Percentiles rank a stretch among this genome's conserved stretches.
These are phyloP conservation scores for Sphenostylis stenocarpa DNA, from an alignment of 306 rosid species.

Conservation along the genomic window DNA sequence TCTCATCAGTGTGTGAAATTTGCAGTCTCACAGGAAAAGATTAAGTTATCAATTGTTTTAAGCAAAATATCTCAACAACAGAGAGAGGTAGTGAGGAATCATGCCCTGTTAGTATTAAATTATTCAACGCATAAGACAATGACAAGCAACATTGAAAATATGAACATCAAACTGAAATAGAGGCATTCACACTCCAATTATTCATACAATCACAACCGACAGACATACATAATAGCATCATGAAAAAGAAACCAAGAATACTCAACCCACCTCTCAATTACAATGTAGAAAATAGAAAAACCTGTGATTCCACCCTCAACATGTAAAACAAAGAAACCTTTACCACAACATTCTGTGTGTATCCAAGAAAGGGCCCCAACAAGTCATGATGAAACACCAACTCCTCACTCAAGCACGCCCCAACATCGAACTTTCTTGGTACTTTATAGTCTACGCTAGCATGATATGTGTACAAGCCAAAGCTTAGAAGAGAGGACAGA, in stretches of 20 bases:
- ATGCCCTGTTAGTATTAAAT: not conserved
- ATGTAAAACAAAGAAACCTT: conserved; percentile 64
- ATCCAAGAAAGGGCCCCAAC: conserved; percentile 44
- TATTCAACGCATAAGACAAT: not conserved
- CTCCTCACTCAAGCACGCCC: conserved; percentile 47
- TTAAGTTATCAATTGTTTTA: not conserved
- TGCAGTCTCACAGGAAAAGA: not conserved
- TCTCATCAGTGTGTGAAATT: not conserved
- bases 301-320: conserved; percentile 38
- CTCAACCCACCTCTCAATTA: conserved; percentile 40
- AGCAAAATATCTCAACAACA: not conserved
- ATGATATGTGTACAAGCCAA: conserved; percentile 47
- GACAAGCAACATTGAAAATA: not conserved
- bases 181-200: conserved; percentile 42
- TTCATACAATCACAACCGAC: conserved; percentile 46
- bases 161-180: conserved; percentile 22
- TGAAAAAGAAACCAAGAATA: conserved; percentile 32
- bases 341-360: conserved; percentile 35
- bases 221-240: conserved; percentile 34
- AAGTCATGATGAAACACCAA: conserved; percentile 53
- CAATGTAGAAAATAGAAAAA: conserved; percentile 42
- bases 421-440: conserved; percentile 54
- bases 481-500: conserved; percentile 49
- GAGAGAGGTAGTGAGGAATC: not conserved
- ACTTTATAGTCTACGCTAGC: conserved; percentile 47